phyloP scores from a whole-genome alignment of 495 filamentous ascomycete species.

The Haplographium delicatum region DNA sequence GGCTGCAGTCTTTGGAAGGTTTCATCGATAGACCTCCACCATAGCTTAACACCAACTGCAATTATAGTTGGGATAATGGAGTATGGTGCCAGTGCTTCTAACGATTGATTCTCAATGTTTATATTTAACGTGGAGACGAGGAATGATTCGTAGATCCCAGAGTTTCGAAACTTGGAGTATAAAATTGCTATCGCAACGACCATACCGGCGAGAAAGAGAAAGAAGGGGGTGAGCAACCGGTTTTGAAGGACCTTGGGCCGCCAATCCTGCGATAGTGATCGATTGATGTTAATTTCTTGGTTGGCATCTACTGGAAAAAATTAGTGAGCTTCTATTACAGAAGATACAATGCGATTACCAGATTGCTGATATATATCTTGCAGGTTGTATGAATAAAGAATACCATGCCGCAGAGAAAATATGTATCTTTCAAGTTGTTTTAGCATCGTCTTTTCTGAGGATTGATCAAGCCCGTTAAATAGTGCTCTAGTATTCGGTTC shows the following conservation, averaged over 20 bases:
- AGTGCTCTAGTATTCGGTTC: constrained; percentile 14
- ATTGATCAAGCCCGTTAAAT: constrained; percentile 6
- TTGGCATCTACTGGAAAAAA: too few species aligned
- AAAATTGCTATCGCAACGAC: constrained; percentile 27
- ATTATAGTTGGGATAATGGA: constrained; percentile 27
- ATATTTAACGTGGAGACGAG: constrained; percentile 31
- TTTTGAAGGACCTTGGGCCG: constrained; percentile 20
- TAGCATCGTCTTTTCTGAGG: not conserved
- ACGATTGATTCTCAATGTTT: constrained; percentile 21
- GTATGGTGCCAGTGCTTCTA: constrained; percentile 29
- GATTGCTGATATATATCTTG: not conserved
- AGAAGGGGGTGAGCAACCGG: constrained; percentile 20
- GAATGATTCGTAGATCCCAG: constrained; percentile 29
- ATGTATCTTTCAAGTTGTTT: constrained; percentile 1
- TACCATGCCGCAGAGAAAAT: not conserved
- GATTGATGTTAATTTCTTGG: too few species aligned
- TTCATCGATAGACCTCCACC: constrained; percentile 36
- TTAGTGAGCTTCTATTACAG: too few species aligned
- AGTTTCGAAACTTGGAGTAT: constrained; percentile 22
- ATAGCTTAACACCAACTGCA: constrained; percentile 28
- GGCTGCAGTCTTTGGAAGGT: constrained; percentile 32
- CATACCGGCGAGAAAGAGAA: constrained; percentile 14
- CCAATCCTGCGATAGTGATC: constrained; percentile 1
- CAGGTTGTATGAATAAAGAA: not conserved
- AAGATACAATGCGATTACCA: too few species aligned